Evolutionary conservation across 768 basidiomycete species (phyloP), one percentile per base, ranked within the genome.

Genomic region (Xerocomellus dryophilus): DNA sequence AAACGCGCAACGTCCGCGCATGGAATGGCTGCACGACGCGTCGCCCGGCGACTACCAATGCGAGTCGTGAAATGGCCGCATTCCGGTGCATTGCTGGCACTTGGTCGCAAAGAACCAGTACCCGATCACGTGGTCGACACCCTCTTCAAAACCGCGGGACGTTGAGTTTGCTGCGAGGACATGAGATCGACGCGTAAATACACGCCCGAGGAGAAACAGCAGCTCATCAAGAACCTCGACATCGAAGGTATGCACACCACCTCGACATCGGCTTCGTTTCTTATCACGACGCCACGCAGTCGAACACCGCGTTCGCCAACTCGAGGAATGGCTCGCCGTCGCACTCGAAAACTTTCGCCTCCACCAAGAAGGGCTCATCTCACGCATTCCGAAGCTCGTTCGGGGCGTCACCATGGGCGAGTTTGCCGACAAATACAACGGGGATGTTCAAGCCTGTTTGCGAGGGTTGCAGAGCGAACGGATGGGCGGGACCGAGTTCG

Each of bases 391-490:
- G 1, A 88, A 83, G 61, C 81, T 84, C 58, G 84, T 92, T 34
- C 81, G 88, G 32, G 72, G 72, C 27, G 83, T 91, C 68, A 81
- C 83, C 14, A 83, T 92, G 79, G 81, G 81, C 58, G 88, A 90
- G 41, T 90, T 92, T 67, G 85, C 83, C 17, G 81, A 82, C 55
- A 88, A 86, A 65, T 91, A 90, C 70, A 76, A 85, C 48, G 90
- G 87, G 3, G 84, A 90, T 61, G 74, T 89, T 23, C 86, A 89
- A 63, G 81, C 80, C 9, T 86, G 86, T 38, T 69, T 89, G 55
- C 77, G 83, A 54, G 88, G 85, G 2, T 69, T 85, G 45, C 85
- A 87, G 70, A 83, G 78, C 63, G 86, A 87, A 55, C 76, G 77
- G 51, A 72, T 89, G 52, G 74, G 74, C 11, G 70, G 84, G 39